Base-by-base conservation (phyloP, 2,329 filamentous ascomycete species). In the Aspergillus brasiliensis region DNA sequence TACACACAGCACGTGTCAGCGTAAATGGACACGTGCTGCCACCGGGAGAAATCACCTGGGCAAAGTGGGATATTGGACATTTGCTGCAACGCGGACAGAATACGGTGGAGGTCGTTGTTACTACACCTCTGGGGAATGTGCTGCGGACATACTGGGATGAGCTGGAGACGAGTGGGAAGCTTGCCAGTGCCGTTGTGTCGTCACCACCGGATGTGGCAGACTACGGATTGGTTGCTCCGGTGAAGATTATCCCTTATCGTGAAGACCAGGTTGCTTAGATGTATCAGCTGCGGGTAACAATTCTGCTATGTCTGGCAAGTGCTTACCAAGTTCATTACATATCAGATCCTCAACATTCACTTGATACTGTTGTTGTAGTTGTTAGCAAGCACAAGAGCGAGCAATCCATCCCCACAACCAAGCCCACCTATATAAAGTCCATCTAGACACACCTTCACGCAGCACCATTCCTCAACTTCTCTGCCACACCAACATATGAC, bases 11-110 rank as follows among this genome's bases (percentile, higher is more conserved):
- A 0, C 56, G 60, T 2, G 42, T 64, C 6, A 51, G 25, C 7
- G 21, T 68, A 1, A 69, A 68, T 25, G 63, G 60, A 1, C 54
- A 63, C 1, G 51, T 48, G 2, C 7, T 64, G n/a, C 55, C 49
- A 8, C 52, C 56, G 10, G 8, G 68, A 2, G 67, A 69, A 37
- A 47, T 65, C 15, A 51, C 5, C 2, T 25, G 19, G 19, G 49
- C 49, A 13, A 40, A 15, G 17, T 23, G n/a, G 49, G 49, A 52
- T 13, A 52, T 52, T 15, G 31, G 31, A 4, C 6, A n/a, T 8
- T 23, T 34, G 7, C 3, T 52, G 0, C 19, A 3, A 23, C 19
- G 4, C 1, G 31, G 49, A 6, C 13, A 5, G 19, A 52, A 52
- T 19, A 10, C 11, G 1, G 31, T 52, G 1, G 17, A 52, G 6